phyloP scores from a whole-genome alignment of 2,329 filamentous ascomycete species.

The Huntiella bhutanensis region DNA sequence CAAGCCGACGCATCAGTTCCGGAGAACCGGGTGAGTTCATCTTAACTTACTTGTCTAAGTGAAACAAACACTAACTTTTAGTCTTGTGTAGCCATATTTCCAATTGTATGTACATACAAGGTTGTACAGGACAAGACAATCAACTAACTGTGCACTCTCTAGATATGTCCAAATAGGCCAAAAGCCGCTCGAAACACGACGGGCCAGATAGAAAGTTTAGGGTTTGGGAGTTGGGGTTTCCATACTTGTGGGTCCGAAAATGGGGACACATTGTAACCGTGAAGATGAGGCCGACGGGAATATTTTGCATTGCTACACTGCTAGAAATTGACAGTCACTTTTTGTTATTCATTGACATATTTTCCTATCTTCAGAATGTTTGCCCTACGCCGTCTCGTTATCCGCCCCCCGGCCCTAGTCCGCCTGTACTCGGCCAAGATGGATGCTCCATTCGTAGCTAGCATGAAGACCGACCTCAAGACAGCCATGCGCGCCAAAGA shows the following conservation, averaged over 20 bases:
- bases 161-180: constrained; percentile 45
- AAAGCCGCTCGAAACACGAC: constrained; percentile 24
- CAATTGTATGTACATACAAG: constrained; percentile 30
- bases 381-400: constrained; percentile 9
- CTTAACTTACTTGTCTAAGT: not conserved
- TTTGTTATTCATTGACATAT: no score
- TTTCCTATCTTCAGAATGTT: constrained; percentile 12
- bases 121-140: not conserved
- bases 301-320: no score
- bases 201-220: no score
- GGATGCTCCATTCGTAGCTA: constrained; percentile 26
- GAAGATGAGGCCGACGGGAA: no score
- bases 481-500: constrained; percentile 48
- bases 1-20: constrained; percentile 33
- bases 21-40: constrained; percentile 31
- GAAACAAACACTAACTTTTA: not conserved
- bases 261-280: no score
- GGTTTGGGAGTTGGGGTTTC: no score
- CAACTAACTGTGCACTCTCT: not conserved
- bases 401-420: not conserved
- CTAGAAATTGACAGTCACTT: no score
- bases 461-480: constrained; percentile 43
- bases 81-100: constrained; percentile 34
- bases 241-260: no score
- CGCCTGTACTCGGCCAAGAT: not conserved